phyloP scores from a whole-genome alignment of 1,139 yeast genomes.

The Eremothecium coryli region DNA sequence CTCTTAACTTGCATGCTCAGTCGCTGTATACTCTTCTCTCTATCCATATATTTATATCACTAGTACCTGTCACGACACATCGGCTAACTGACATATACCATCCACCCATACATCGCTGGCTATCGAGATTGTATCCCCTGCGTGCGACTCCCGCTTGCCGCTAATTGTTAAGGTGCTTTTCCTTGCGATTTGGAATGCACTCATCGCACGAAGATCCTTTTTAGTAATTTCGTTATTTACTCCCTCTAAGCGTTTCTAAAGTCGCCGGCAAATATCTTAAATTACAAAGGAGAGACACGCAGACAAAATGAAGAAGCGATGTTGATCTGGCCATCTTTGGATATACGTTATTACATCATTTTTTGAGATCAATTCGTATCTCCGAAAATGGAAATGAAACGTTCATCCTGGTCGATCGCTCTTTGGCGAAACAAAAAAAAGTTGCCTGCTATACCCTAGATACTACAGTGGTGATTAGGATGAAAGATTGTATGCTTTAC shows the following conservation, averaged over 20 bases:
- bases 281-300: neutral
- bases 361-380: slow-evolving; percentile 4
- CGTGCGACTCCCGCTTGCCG: no score
- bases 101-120: no score
- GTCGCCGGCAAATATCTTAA: neutral
- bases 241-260: neutral
- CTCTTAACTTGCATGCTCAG: no score
- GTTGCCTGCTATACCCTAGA: neutral
- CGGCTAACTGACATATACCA: no score
- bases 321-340: neutral
- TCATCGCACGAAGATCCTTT: slow-evolving; percentile 3
- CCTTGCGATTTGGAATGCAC: neutral
- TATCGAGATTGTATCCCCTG: no score
- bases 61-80: no score
- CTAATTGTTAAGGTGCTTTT: neutral
- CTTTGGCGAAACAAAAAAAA: slow-evolving; percentile 3
- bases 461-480: neutral
- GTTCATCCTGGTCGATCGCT: slow-evolving; percentile 3
- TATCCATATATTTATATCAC: no score
- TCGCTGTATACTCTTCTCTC: no score
- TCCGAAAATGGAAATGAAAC: slow-evolving; percentile 3
- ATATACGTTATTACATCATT: neutral
- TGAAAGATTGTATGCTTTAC: neutral
- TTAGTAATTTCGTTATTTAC: neutral
- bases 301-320: neutral